Conservation (phyloP, 1,284 basidiomycete species). For the Apiotrichum siamense region DNA sequence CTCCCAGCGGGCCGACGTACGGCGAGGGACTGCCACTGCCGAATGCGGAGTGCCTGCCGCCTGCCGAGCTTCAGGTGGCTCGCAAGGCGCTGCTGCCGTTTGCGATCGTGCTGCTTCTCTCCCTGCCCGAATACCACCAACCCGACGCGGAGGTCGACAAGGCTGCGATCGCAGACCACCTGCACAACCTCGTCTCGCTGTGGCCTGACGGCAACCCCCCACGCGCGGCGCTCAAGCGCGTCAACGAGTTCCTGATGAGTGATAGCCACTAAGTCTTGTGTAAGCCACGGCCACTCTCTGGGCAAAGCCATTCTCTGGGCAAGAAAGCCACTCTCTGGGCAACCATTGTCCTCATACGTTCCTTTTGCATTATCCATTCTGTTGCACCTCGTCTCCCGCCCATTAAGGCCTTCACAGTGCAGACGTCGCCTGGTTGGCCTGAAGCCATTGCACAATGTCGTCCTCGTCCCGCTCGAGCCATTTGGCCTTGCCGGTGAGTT, state of each 20-base stretch:
- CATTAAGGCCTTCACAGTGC: too few species aligned
- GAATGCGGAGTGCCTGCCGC: not conserved
- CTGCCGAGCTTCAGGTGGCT: not conserved
- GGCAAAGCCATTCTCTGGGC: too few species aligned
- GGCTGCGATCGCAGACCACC: conserved; percentile 20
- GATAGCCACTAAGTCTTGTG: too few species aligned
- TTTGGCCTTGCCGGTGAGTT: conserved; percentile 49
- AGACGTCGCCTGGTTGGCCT: too few species aligned
- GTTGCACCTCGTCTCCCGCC: too few species aligned
- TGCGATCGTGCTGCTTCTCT: conserved; percentile 22
- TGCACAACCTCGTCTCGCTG: conserved; percentile 37
- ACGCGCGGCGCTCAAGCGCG: conserved; percentile 38
- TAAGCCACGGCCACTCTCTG: too few species aligned
- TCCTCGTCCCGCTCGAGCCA: conserved; percentile 52
- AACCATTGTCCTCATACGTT: too few species aligned
- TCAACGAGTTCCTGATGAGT: conserved; percentile 45
- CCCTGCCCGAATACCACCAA: conserved; percentile 9
- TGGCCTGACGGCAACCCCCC: conserved; percentile 46
- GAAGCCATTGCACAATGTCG: conserved; percentile 57
- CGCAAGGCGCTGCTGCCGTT: conserved; percentile 30
- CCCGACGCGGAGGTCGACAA: conserved; percentile 21
- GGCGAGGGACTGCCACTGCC: not conserved
- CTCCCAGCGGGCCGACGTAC: not conserved
- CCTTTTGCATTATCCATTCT: too few species aligned
- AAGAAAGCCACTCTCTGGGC: too few species aligned